Evolutionary conservation across 2,329 filamentous ascomycete genomes (phyloP).

Genomic region (Talaromyces amestolkiae): DNA sequence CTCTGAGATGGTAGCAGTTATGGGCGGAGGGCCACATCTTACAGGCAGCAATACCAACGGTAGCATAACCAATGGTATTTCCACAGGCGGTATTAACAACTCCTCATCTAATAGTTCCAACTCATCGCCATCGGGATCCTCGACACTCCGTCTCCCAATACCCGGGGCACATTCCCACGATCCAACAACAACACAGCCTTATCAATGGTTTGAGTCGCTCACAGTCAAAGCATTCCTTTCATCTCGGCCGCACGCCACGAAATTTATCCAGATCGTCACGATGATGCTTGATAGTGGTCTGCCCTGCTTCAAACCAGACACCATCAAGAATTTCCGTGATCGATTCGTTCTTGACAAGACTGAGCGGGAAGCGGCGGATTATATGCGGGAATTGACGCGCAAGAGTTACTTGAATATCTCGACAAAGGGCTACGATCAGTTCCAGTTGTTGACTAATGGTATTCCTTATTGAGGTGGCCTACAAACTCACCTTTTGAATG

Average conservation of each 20-base stretch:
- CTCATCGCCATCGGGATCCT: not conserved
- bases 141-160: slow-evolving; percentile 23
- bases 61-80: slow-evolving; percentile 10
- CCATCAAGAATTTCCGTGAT: slow-evolving; percentile 85
- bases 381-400: slow-evolving; percentile 83
- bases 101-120: not conserved
- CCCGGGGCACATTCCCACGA: slow-evolving; percentile 36
- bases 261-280: slow-evolving; percentile 83
- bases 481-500: not conserved
- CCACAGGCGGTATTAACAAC: not conserved
- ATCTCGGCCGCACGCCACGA: slow-evolving; percentile 78
- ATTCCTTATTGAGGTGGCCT: slow-evolving; percentile 75
- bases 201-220: slow-evolving; percentile 94
- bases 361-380: slow-evolving; percentile 90
- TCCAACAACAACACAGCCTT: slow-evolving; percentile 73
- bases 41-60: slow-evolving; percentile 26
- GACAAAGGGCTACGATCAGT: slow-evolving; percentile 95
- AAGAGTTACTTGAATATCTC: slow-evolving; percentile 89
- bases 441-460: slow-evolving; percentile 93
- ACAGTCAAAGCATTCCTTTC: slow-evolving; percentile 95
- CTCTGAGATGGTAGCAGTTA: slow-evolving; percentile 96
- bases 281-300: slow-evolving; percentile 95
- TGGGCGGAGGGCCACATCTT: slow-evolving; percentile 68
- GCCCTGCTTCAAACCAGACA: slow-evolving; percentile 97
- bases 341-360: slow-evolving; percentile 88